Evolutionary conservation across 768 basidiomycete genomes (phyloP), one percentile per base, ranked within the genome.

Genomic region (Suillus subluteus): DNA sequence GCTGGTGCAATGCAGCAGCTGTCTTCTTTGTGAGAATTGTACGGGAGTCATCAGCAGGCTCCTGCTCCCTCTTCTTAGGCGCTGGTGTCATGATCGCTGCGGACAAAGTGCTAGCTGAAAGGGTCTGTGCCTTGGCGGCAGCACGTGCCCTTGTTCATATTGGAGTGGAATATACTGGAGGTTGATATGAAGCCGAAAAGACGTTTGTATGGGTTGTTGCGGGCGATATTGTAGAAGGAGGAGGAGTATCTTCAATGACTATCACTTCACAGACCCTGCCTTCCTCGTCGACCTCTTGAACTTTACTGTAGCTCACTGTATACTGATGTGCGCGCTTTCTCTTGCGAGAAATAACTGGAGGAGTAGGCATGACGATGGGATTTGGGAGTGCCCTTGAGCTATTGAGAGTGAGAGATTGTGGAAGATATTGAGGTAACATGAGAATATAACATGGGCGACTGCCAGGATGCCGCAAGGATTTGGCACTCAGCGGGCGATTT

Each of bases 241-340:
- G 93, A 46, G 90, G 94, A 54, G 94, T 95, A 81, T 96, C 94
- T 72, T 96, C 94, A 78, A 96, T 94, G 72, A 96, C 90, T 79
- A 96, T 95, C 76, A 95, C 91, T 78, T 95, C 94, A 63, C 94
- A 82, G 46, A 94, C 82, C 70, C 84, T 82, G 67, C 94, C 94
- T 59, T 90, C 82, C 71, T 82, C 84, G 79, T 95, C 94, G 76
- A 94, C 85, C 80, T 95, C 94, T 73, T 94, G 89, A 50, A 94
- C 91, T 76, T 95, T 93, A 75, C 90, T 92, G 82, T 94, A 95
- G 82, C 86, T 90, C 78, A 95, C 90, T 30, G 89, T 90, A 77
- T 86, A 91, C 72, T 92, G 90, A 72, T 90, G 89, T 38, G 89
- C 84, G 75, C 92, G 88, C 82, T 94, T 94, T 71, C 92, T 88